Conservation (phyloP, 768 basidiomycete species). For the Suillus variegatus region DNA sequence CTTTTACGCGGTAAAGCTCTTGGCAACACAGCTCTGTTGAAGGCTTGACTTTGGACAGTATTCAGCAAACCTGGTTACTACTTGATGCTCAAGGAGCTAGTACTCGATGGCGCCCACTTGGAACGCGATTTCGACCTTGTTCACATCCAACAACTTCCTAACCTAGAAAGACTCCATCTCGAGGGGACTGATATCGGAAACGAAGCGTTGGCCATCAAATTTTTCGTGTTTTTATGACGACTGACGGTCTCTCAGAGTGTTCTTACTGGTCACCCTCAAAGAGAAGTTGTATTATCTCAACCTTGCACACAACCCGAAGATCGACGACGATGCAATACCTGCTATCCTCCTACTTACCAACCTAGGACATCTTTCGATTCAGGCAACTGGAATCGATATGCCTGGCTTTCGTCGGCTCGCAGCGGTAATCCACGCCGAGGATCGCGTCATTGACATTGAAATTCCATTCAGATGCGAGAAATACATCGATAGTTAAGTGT, state of each 20-base stretch:
- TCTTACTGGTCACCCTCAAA: conserved; percentile 57
- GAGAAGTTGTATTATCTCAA: conserved; percentile 53
- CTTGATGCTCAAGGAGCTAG: conserved; percentile 49
- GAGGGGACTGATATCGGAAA: conserved; percentile 59
- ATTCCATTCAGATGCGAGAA: conserved; percentile 52
- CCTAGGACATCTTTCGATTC: conserved; percentile 51
- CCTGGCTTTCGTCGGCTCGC: conserved; percentile 56
- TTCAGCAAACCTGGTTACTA: conserved; percentile 56
- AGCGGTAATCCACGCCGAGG: conserved; percentile 33
- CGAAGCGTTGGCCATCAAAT: conserved; percentile 49
- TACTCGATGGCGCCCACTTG: conserved; percentile 46
- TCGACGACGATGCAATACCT: conserved; percentile 59
- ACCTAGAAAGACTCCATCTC: conserved; percentile 46
- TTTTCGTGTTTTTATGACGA: conserved; percentile 1
- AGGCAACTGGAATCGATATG: conserved; percentile 58
- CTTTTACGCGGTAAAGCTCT: conserved; percentile 42
- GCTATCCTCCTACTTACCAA: conserved; percentile 51
- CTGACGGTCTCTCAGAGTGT: conserved; percentile 44
- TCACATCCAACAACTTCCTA: conserved; percentile 55
- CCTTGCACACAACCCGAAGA: conserved; percentile 50
- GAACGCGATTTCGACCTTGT: conserved; percentile 48
- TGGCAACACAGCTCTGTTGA: conserved; percentile 3
- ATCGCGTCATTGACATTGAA: conserved; percentile 49
- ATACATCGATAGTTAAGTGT: conserved; percentile 54
- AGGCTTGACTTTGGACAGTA: conserved; percentile 33